phyloP scores from a whole-genome alignment of 2,329 filamentous ascomycete genomes.

The Cadophora gregata region DNA sequence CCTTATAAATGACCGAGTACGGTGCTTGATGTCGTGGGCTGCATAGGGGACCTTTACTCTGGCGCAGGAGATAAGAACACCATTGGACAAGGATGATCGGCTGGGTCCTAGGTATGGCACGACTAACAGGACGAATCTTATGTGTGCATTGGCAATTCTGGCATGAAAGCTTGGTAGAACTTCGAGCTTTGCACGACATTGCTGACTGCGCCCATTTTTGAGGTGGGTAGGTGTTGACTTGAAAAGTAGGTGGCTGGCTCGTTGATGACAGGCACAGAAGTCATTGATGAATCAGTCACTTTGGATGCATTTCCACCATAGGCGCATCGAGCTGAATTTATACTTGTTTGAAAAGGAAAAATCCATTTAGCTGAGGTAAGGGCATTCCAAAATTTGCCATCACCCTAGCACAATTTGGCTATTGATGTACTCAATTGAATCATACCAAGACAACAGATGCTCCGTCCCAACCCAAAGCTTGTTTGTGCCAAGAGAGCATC shows the following conservation, averaged over 20 bases:
- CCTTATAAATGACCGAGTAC: neutral
- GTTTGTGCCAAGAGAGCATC: neutral
- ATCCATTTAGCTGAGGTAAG: neutral
- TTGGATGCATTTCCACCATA: no score
- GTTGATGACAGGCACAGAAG: neutral
- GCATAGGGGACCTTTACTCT: neutral
- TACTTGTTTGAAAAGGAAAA: neutral
- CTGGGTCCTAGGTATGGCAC: neutral
- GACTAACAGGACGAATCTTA: neutral
- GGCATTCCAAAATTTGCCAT: neutral
- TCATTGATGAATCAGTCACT: neutral
- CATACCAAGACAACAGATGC: neutral
- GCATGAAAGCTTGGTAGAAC: neutral
- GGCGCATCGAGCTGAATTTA: neutral
- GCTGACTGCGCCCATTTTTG: constrained; percentile 11
- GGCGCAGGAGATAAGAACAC: neutral
- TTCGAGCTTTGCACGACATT: neutral
- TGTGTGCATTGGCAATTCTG: neutral
- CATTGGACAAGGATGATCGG: neutral
- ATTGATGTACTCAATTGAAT: neutral
- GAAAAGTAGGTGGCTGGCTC: constrained; percentile 6
- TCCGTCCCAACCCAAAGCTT: neutral
- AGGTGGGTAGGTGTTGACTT: constrained; percentile 1
- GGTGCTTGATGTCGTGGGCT: neutral
- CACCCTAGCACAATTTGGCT: neutral